phyloP scores from a whole-genome alignment of 371 early-diverging fungal genomes.

The Zopfochytrium polystomum region DNA sequence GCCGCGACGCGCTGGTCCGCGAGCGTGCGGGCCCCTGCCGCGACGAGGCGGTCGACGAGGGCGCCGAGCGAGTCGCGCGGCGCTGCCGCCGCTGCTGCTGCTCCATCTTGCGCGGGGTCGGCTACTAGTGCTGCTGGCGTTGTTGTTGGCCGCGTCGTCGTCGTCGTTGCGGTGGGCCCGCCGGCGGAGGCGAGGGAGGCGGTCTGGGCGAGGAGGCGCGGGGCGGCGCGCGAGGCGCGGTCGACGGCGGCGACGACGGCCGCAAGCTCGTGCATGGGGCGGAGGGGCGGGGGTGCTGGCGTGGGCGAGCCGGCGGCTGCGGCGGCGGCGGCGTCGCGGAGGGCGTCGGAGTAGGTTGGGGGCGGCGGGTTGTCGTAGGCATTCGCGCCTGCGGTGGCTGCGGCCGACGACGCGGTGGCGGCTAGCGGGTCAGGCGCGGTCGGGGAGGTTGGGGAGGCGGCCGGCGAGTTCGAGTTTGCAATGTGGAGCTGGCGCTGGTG shows the following conservation, averaged over 20 bases:
- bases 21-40: slow-evolving; percentile 29
- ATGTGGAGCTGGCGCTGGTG: too few species aligned
- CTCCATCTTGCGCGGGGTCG: neutral
- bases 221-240: slow-evolving; percentile 24
- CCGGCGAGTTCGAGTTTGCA: too few species aligned
- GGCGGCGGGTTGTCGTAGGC: too few species aligned
- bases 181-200: slow-evolving; percentile 7
- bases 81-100: slow-evolving; percentile 3
- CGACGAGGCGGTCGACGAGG: slow-evolving; percentile 34
- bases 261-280: slow-evolving; percentile 20
- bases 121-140: neutral
- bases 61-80: slow-evolving; percentile 18
- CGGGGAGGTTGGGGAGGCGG: too few species aligned
- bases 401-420: slow-evolving; percentile 4
- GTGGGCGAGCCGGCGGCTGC: neutral
- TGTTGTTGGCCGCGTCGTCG: neutral
- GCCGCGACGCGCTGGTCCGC: slow-evolving; percentile 30
- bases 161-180: neutral
- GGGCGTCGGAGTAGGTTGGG: too few species aligned
- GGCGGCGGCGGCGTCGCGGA: slow-evolving; percentile 11
- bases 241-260: slow-evolving; percentile 31
- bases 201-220: slow-evolving; percentile 29
- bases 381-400: slow-evolving; percentile 21
- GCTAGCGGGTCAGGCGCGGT: slow-evolving; percentile 22
- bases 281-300: neutral